phyloP scores from a whole-genome alignment of 2,329 filamentous ascomycete genomes.

The Myriangium duriaei region DNA sequence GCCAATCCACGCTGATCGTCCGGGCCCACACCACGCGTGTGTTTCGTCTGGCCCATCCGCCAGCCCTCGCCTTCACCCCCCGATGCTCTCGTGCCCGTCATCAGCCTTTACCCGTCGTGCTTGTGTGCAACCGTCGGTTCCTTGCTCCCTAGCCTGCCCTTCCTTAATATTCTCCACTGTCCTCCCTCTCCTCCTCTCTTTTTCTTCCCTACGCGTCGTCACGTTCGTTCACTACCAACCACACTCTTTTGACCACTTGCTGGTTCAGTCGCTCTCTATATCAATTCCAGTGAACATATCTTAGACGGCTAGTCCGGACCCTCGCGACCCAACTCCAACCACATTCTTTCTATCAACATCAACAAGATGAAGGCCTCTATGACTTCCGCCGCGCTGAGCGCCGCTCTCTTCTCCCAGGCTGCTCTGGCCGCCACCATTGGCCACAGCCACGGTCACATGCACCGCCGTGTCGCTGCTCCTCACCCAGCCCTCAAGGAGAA shows the following conservation, averaged over 20 bases:
- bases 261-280: slow-evolving; percentile 8
- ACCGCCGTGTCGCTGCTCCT: not conserved
- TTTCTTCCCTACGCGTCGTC: not conserved
- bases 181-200: not conserved
- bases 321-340: slow-evolving; percentile 1
- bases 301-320: slow-evolving; percentile 9
- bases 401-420: slow-evolving; percentile 9
- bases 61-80: not conserved
- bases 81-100: too few species aligned
- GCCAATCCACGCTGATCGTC: too few species aligned
- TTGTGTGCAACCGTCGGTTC: too few species aligned
- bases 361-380: slow-evolving; percentile 9
- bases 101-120: too few species aligned
- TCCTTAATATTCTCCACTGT: not conserved
- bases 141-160: not conserved
- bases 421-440: slow-evolving; percentile 11
- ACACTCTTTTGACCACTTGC: slow-evolving; percentile 9
- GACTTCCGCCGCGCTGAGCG: slow-evolving; percentile 8
- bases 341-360: not conserved
- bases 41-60: not conserved
- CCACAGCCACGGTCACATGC: slow-evolving; percentile 6
- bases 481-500: slow-evolving; percentile 5
- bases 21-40: too few species aligned
- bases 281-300: slow-evolving; percentile 1
- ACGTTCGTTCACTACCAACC: slow-evolving; percentile 1